Percentiles rank a stretch among this genome's conserved stretches.
These are phyloP conservation scores for Aspergillus taichungensis DNA, from an alignment of 495 filamentous ascomycete genomes.

Conservation along the genomic window DNA sequence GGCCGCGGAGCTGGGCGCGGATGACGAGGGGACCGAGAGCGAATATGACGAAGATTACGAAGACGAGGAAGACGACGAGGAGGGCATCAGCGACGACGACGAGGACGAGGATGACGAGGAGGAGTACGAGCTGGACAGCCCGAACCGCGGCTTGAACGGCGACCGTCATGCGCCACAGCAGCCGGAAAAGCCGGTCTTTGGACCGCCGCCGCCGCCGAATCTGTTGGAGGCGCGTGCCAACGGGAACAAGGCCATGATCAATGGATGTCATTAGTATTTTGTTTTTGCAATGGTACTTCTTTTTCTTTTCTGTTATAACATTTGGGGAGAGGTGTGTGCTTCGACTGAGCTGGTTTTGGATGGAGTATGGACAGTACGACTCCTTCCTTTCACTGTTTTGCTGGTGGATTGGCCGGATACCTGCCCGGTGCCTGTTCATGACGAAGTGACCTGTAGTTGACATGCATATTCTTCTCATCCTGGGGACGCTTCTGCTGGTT, in stretches of 20 bases:
- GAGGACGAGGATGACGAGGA: constrained; percentile 59
- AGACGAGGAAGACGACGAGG: constrained; percentile 64
- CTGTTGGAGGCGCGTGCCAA: constrained; percentile 38
- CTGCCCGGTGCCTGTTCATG: no score
- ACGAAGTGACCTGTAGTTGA: background rate
- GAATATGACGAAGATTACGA: constrained; percentile 66
- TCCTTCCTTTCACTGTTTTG: background rate
- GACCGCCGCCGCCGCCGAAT: constrained; percentile 48
- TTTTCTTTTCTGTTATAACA: background rate
- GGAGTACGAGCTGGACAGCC: constrained; percentile 57
- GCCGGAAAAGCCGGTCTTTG: constrained; percentile 42
- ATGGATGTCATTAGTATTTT: constrained; percentile 34
- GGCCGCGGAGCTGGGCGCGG: constrained; percentile 52
- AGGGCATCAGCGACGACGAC: constrained; percentile 52
- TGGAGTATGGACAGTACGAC: no score
- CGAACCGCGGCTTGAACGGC: constrained; percentile 27
- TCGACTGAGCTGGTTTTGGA: background rate
- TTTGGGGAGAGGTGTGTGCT: background rate
- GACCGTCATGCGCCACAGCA: constrained; percentile 23
- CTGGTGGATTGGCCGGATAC: background rate
- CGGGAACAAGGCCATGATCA: constrained; percentile 36
- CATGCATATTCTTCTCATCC: background rate
- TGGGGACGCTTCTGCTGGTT: no score
- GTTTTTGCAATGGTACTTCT: background rate
- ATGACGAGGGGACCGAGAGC: constrained; percentile 62